phyloP scores from a whole-genome alignment of 305 asterid species.

The Fraxinus latifolia region DNA sequence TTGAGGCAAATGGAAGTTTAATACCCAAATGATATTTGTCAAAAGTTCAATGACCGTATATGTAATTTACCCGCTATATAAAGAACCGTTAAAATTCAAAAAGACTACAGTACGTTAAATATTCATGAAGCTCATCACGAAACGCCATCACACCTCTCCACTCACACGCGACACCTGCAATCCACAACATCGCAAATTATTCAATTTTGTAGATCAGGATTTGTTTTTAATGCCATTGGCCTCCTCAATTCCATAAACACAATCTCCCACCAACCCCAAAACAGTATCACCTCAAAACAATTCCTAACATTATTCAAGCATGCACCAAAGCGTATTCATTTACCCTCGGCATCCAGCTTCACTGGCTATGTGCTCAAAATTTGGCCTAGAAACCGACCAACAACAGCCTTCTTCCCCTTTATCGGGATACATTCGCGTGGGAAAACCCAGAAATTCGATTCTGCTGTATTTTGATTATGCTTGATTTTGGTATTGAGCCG shows the following conservation, averaged over 20 bases:
- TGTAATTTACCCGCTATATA: neutral
- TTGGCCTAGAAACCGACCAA: slow-evolving; percentile 66
- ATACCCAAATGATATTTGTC: neutral
- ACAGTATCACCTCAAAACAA: slow-evolving; percentile 36
- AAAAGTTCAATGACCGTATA: neutral
- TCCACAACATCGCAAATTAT: slow-evolving; percentile 33
- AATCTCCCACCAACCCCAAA: slow-evolving; percentile 10
- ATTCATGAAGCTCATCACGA: slow-evolving; percentile 41
- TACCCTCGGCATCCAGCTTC: slow-evolving; percentile 69
- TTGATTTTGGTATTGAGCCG: slow-evolving; percentile 43
- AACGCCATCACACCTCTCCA: slow-evolving; percentile 40
- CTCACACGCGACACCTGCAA: slow-evolving; percentile 22
- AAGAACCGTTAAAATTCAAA: neutral
- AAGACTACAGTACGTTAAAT: neutral
- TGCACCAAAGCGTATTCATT: slow-evolving; percentile 42
- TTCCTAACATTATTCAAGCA: slow-evolving; percentile 45
- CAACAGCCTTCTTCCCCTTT: slow-evolving; percentile 64
- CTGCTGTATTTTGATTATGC: slow-evolving; percentile 28
- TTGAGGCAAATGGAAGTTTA: neutral
- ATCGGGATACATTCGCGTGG: slow-evolving; percentile 60
- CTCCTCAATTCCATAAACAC: slow-evolving; percentile 38
- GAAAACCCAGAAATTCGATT: slow-evolving; percentile 32
- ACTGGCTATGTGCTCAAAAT: slow-evolving; percentile 59
- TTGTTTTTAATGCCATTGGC: slow-evolving; percentile 40
- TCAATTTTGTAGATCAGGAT: slow-evolving; percentile 48